A percentile compares a stretch with the other conserved stretches of the same genome.
These are phyloP conservation scores for Chaetoscypha palmicola DNA, from an alignment of 2,329 filamentous ascomycete species.

Conservation along the genomic window DNA sequence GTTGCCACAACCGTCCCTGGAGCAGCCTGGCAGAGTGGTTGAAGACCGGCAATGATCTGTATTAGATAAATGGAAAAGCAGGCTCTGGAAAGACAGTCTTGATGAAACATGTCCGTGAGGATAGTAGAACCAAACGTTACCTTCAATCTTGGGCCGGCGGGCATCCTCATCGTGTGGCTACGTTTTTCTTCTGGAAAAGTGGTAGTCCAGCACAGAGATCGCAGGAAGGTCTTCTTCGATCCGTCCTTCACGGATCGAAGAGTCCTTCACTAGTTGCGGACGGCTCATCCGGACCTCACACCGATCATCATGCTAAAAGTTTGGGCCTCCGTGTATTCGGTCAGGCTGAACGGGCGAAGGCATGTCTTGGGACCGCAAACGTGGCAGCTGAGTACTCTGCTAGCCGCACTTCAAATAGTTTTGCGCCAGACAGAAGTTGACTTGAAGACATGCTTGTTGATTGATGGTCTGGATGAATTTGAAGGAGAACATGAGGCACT, in stretches of 20 bases:
- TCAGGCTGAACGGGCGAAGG: not conserved
- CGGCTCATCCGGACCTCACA: not conserved
- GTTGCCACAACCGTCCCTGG: constrained; percentile 4
- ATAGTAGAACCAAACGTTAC: not conserved
- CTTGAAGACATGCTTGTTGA: constrained; percentile 3
- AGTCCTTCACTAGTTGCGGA: not conserved
- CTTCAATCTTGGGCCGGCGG: not conserved
- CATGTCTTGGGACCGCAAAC: not conserved
- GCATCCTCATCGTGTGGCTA: not conserved
- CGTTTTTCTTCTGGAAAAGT: not conserved
- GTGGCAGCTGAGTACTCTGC: not conserved
- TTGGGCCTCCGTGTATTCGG: no score
- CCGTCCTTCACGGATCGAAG: no score
- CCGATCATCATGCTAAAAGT: not conserved
- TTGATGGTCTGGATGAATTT: not conserved
- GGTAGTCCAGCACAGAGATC: not conserved
- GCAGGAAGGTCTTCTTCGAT: not conserved
- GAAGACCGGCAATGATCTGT: constrained; percentile 21
- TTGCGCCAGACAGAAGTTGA: not conserved
- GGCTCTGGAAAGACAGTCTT: constrained; percentile 42
- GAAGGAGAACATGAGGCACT: constrained; percentile 1
- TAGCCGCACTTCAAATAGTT: not conserved
- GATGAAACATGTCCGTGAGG: constrained; percentile 31
- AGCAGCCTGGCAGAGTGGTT: constrained; percentile 25
- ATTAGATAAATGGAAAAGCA: constrained; percentile 37